These are phyloP conservation scores for Pleoardoris graminearum DNA, from an alignment of 2,329 filamentous ascomycete genomes.

Conservation along the genomic window DNA sequence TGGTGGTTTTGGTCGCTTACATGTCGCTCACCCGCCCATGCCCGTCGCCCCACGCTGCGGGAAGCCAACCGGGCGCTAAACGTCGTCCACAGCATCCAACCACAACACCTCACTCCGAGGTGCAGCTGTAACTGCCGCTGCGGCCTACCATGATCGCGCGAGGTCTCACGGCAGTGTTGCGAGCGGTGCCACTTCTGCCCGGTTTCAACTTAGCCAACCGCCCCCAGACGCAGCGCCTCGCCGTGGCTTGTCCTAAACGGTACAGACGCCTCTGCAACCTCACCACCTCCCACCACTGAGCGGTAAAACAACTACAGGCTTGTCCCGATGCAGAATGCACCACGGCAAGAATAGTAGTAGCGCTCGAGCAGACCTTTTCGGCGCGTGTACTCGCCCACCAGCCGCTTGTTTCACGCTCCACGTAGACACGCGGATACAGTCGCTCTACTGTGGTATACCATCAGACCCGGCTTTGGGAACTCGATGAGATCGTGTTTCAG, in stretches of 20 bases:
- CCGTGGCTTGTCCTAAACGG: slow-evolving; percentile 27
- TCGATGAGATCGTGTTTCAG: slow-evolving; percentile 47
- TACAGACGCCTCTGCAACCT: slow-evolving; percentile 27
- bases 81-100: slow-evolving; percentile 31
- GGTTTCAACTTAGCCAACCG: slow-evolving; percentile 45
- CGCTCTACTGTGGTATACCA: slow-evolving; percentile 29
- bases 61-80: slow-evolving; percentile 33
- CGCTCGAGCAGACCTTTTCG: slow-evolving; percentile 30
- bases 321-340: slow-evolving; percentile 22
- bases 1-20: neutral
- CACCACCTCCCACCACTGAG: slow-evolving; percentile 32
- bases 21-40: neutral
- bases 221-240: slow-evolving; percentile 42
- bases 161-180: slow-evolving; percentile 18
- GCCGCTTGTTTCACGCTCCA: slow-evolving; percentile 44
- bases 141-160: slow-evolving; percentile 12
- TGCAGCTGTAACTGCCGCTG: slow-evolving; percentile 41
- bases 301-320: slow-evolving; percentile 17
- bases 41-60: slow-evolving; percentile 14
- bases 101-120: slow-evolving; percentile 24
- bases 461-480: slow-evolving; percentile 30
- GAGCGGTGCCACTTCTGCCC: slow-evolving; percentile 29
- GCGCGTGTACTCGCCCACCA: slow-evolving; percentile 38
- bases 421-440: slow-evolving; percentile 24
- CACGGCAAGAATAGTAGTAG: slow-evolving; percentile 30